Percentiles rank a stretch among this genome's conserved stretches.
Evolutionary conservation across 139 green algal species (phyloP).

Genomic region (Haematococcus sp.): DNA sequence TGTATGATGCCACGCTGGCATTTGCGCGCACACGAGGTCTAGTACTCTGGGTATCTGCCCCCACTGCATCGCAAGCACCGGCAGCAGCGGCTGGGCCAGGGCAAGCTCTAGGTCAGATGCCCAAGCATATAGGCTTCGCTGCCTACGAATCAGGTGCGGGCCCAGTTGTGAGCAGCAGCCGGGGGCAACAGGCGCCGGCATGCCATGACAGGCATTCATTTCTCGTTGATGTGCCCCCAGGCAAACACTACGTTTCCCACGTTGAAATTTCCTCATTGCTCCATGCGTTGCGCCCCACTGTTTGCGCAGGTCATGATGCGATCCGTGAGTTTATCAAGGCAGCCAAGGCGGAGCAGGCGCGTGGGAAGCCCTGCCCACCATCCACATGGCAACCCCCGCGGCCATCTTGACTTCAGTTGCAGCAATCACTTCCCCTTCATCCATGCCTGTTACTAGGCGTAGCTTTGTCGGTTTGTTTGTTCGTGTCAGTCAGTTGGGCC

Average conservation of each 20-base stretch:
- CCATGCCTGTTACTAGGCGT: too few species aligned
- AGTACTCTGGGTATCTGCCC: neutral
- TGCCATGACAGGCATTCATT: neutral
- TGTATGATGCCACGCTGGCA: conserved; percentile 29
- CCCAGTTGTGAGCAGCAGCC: neutral
- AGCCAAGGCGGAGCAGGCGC: conserved; percentile 1
- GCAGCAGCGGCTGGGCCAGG: too few species aligned
- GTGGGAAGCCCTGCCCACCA: neutral
- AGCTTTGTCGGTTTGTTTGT: too few species aligned
- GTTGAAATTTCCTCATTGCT: neutral
- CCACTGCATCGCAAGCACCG: neutral
- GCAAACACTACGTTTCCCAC: neutral
- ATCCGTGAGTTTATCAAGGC: conserved; percentile 16
- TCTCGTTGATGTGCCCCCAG: neutral
- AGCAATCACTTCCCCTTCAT: too few species aligned
- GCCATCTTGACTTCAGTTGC: conserved; percentile 10
- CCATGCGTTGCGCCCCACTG: too few species aligned
- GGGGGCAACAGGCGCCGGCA: neutral
- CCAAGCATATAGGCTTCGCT: neutral
- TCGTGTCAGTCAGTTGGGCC: too few species aligned
- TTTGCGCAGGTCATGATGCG: conserved; percentile 10
- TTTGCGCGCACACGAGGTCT: conserved; percentile 36
- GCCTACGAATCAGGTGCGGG: conserved; percentile 11
- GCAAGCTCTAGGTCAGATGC: neutral
- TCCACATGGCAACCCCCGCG: neutral